phyloP scores from a whole-genome alignment of 2,329 filamentous ascomycete species.

The Plenodomus biglobosus region DNA sequence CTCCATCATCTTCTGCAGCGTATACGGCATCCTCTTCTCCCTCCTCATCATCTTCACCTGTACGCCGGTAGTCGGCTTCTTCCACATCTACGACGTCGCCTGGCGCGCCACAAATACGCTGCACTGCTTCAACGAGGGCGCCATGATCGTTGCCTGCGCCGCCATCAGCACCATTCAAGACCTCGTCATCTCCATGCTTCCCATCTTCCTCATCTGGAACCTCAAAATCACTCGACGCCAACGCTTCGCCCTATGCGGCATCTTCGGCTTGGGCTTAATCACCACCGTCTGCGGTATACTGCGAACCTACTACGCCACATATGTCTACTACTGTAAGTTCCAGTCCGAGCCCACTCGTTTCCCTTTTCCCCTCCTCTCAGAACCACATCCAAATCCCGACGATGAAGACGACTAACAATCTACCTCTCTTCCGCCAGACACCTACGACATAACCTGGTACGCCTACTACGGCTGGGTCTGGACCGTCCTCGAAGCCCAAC shows the following conservation, averaged over 20 bases:
- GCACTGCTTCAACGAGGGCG: constrained; percentile 43
- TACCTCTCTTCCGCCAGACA: constrained; percentile 23
- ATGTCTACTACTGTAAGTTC: constrained; percentile 30
- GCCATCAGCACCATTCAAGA: constrained; percentile 46
- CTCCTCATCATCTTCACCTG: constrained; percentile 43
- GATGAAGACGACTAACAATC: background rate
- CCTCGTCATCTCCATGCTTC: constrained; percentile 46
- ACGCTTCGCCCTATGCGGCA: constrained; percentile 49
- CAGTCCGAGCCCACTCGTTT: too few species aligned
- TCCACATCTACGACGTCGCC: constrained; percentile 39
- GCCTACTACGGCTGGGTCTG: constrained; percentile 45
- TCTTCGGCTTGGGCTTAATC: constrained; percentile 49
- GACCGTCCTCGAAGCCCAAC: constrained; percentile 46
- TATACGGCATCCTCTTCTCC: constrained; percentile 45
- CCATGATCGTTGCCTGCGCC: constrained; percentile 44
- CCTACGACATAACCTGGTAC: constrained; percentile 47
- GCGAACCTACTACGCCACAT: constrained; percentile 43
- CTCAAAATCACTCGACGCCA: constrained; percentile 48
- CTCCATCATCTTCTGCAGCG: constrained; percentile 43
- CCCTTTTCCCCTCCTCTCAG: too few species aligned
- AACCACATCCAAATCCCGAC: too few species aligned
- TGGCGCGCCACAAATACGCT: constrained; percentile 39
- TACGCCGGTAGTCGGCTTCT: constrained; percentile 46
- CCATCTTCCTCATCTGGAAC: constrained; percentile 50
- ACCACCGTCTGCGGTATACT: constrained; percentile 41